Percentiles rank a stretch among this genome's conserved stretches.
Evolutionary conservation across 2,329 filamentous ascomycete genomes (phyloP).

Genomic region (Ophiosphaerella herpotricha): DNA sequence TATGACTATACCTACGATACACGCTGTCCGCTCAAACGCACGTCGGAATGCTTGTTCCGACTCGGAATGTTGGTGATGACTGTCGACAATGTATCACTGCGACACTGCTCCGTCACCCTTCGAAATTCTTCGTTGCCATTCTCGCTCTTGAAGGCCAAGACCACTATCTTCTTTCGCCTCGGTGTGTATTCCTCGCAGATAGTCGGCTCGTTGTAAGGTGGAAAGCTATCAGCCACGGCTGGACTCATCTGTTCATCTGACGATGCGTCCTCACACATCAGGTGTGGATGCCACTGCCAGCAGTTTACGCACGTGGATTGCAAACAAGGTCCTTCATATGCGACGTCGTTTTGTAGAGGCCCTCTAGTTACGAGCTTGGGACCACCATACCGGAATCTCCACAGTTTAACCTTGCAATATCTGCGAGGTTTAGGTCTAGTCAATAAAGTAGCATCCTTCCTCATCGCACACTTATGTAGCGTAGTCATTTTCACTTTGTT

Average conservation of each 20-base stretch:
- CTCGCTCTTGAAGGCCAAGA: neutral
- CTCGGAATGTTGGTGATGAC: too few species aligned
- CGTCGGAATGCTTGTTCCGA: too few species aligned
- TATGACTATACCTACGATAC: too few species aligned
- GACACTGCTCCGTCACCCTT: too few species aligned
- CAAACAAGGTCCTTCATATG: slow-evolving; percentile 17
- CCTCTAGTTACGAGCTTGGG: slow-evolving; percentile 7
- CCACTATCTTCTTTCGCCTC: neutral
- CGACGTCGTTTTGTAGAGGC: slow-evolving; percentile 7
- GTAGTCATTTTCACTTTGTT: neutral
- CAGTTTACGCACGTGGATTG: slow-evolving; percentile 18
- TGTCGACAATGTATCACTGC: too few species aligned
- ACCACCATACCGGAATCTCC: slow-evolving; percentile 24
- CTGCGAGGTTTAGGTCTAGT: neutral
- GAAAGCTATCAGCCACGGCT: neutral
- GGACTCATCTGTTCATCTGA: neutral
- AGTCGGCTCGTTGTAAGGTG: neutral
- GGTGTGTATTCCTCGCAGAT: slow-evolving; percentile 2
- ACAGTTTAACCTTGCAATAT: slow-evolving; percentile 20
- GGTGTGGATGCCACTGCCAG: slow-evolving; percentile 13
- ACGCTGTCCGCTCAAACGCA: too few species aligned
- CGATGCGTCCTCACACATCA: neutral
- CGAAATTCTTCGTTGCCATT: neutral
- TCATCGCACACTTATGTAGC: neutral
- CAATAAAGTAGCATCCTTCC: neutral